Evolutionary conservation across 2,329 filamentous ascomycete genomes (phyloP), one percentile per base, ranked within the genome.

Genomic region (Furcasterigmium furcatum): DNA sequence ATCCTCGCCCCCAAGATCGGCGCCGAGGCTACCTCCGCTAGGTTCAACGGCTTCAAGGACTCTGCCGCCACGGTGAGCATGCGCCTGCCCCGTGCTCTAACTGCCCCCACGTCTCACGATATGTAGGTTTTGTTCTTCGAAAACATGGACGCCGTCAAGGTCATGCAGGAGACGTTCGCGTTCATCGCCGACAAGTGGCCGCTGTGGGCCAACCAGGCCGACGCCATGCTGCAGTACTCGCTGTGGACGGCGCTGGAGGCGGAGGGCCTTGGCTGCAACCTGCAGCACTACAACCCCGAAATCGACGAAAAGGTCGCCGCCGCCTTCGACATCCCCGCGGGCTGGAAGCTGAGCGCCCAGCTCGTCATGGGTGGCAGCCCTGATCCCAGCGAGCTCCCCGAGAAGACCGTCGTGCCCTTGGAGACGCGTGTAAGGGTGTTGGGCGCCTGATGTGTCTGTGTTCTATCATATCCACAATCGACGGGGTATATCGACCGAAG

Each of bases 251-350:
- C 85, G 4, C 81, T 96, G 46, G 87, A 91, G 71, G 77, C 84
- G 49, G 89, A 94, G 64, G 90, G 91, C 24, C 80, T 95, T 46
- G 90, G 90, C 53, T 87, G 85, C 62, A 95, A 91, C 76, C 77
- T 96, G 43, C 91, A 96, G 77, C 91, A 96, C 74, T 95, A 95
- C 77, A 94, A 90, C 79, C 90, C 90, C 16, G 68, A 95, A 47
- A 81, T 95, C 56, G 87, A 95, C 69, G 74, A 77, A 53, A 81
- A 84, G 71, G 85, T 91, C 44, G 70, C 77, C 36, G 72, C 68
- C 50, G 72, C 81, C 55, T 96, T 88, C 87, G 76, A 77, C 46
- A 57, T 95, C 25, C 86, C 88, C 35, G 59, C 69, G 16, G 77
- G 79, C 56, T 96, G 91, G 90, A 80, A 80, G 60, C 78, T 95